Percentiles rank a stretch among this genome's conserved stretches.
Evolutionary conservation across 2,329 filamentous ascomycete species (phyloP).

Genomic region (Madurella fahalii): DNA sequence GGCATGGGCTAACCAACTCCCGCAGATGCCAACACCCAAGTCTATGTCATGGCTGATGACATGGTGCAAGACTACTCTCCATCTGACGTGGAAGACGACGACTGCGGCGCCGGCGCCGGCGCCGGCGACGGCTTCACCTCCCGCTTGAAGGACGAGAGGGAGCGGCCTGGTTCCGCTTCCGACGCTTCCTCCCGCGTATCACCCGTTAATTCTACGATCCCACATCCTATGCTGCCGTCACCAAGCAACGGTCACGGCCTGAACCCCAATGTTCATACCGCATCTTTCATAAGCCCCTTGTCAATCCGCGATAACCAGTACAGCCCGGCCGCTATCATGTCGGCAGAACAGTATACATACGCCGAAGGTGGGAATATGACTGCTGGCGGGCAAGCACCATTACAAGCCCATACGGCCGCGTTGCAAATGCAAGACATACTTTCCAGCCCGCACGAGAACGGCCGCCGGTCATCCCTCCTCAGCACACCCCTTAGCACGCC

Average conservation of each 20-base stretch:
- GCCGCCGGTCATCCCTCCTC: conserved; percentile 44
- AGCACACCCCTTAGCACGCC: conserved; percentile 35
- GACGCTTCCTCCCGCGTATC: conserved; percentile 32
- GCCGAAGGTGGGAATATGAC: conserved; percentile 36
- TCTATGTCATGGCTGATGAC: conserved; percentile 51
- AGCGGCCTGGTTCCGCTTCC: conserved; percentile 16
- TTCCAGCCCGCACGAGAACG: conserved; percentile 35
- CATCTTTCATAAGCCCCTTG: conserved; percentile 41
- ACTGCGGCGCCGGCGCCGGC: conserved; percentile 45
- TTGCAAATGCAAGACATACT: conserved; percentile 46
- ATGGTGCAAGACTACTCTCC: conserved; percentile 45
- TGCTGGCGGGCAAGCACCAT: conserved; percentile 33
- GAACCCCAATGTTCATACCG: conserved; percentile 29
- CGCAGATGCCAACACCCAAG: conserved; percentile 44
- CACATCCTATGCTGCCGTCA: conserved; percentile 31
- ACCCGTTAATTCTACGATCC: conserved; percentile 28
- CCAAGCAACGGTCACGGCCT: conserved; percentile 37
- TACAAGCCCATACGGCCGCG: conserved; percentile 30
- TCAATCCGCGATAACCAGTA: conserved; percentile 42
- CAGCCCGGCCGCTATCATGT: conserved; percentile 36
- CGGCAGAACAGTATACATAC: conserved; percentile 39
- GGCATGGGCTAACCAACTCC: background rate
- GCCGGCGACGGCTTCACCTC: conserved; percentile 22
- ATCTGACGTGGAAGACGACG: conserved; percentile 45
- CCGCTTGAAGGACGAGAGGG: background rate